Evolutionary conservation across 2,329 filamentous ascomycete species (phyloP), one percentile per base, ranked within the genome.

Genomic region (Samsoniella hepiali): DNA sequence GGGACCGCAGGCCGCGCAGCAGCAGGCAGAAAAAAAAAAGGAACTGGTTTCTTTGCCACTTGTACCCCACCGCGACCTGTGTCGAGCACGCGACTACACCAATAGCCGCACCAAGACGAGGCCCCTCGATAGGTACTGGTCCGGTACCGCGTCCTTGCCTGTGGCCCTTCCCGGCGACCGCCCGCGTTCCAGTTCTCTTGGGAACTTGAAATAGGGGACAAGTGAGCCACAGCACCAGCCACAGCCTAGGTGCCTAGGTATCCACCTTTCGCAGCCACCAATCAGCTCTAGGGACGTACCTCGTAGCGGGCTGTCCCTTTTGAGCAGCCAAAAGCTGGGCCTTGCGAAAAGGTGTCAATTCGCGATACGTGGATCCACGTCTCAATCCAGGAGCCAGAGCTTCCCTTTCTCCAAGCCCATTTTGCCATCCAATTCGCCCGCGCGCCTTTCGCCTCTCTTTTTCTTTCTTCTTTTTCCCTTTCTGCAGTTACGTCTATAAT

Each of bases 301-400:
- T 50, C 27, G 15, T 6, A 60, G 58, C 44, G 56, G 56, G 32
- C 40, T 27, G 29, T 45, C 55, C 42, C 55, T 45, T 44, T 47
- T 36, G n/a, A 31, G 31, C 10, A 29, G 13, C n/a, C 6, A 5
- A 44, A 45, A 49, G 49, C 51, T 54, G 56, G 60, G 49, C 34
- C 59, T 66, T 59, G 62, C 62, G 58, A 63, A 63, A 65, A 66
- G 65, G 63, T 66, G 65, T 66, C 65, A 66, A 66, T 65, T 66
- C 65, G 65, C 56, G 62, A 65, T 53, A 53, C 54, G 51, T 64
- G 63, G 59, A 63, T 59, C 61, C 36, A 64, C 58, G 63, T 57
- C 56, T 34, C 31, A 10, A 55, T 57, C 60, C 53, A 63, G 58
- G 58, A 61, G 58, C 58, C 54, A 54, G 59, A 65, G 59, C 65